phyloP scores from a whole-genome alignment of 768 basidiomycete genomes.

The Mycena polygramma region DNA sequence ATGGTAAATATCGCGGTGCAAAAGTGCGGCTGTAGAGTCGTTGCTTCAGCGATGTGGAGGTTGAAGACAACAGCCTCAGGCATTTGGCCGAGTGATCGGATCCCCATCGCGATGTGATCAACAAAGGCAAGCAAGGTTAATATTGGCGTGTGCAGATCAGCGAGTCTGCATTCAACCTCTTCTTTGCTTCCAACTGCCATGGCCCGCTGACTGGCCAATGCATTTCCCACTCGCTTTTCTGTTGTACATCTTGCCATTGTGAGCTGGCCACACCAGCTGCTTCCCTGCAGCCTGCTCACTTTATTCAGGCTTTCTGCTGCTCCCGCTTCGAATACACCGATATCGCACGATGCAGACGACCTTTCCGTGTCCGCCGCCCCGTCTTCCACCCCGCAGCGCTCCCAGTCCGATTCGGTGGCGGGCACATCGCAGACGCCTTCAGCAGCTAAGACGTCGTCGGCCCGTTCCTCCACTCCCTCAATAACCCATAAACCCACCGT shows the following conservation, averaged over 20 bases:
- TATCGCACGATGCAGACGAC: neutral
- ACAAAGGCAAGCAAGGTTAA: neutral
- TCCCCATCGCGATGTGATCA: too few species aligned
- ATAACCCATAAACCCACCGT: conserved; percentile 27
- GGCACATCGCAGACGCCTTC: too few species aligned
- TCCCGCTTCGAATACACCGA: neutral
- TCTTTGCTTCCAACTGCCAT: conserved; percentile 16
- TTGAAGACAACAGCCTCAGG: too few species aligned
- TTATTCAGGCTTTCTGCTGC: conserved; percentile 22
- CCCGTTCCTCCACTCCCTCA: conserved; percentile 6
- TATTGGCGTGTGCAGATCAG: neutral
- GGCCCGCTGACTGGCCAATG: neutral
- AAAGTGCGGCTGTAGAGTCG: too few species aligned
- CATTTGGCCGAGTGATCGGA: too few species aligned
- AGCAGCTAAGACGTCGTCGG: neutral
- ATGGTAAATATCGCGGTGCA: too few species aligned
- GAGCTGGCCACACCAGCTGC: neutral
- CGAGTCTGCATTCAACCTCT: neutral
- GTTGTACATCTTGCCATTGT: conserved; percentile 16
- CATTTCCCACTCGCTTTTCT: conserved; percentile 22
- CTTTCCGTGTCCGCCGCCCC: neutral
- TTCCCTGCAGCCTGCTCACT: neutral
- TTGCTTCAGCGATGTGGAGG: too few species aligned
- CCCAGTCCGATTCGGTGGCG: too few species aligned
- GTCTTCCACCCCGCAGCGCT: too few species aligned